Base-by-base conservation (phyloP, 179 eudicot species). In the Amaranthus tricolor region DNA sequence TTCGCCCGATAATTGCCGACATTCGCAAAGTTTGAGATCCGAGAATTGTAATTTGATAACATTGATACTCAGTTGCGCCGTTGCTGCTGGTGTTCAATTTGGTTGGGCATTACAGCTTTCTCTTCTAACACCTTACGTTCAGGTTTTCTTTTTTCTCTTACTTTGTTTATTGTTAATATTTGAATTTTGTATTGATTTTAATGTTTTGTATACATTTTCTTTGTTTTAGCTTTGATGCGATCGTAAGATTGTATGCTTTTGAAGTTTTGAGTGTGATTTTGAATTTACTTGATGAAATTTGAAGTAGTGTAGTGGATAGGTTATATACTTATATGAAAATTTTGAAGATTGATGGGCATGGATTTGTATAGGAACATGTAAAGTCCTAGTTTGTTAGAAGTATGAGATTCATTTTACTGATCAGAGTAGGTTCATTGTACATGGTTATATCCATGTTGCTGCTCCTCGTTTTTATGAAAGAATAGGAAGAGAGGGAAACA, bases 21-120 rank as follows among this genome's bases (percentile, higher is more conserved):
- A 52, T 67, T 50, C 48, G 56, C 56, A 19, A 1, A 51, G n/a
- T 65, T 72, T 45, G 16, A 68, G 75, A 77, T 77, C 84, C 60
- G 60, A 71, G 15, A 72, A 71, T 62, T n/a, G 55, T 12, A 76
- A 86, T 77, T 82, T 95, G 82, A 0, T 69, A 40, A 89, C 84
- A 51, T 81, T 95, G 86, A 82, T 95, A 49, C 87, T 92, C 9
- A 89, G 92, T 69, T 95, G 96, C 71, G 89, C 93, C 47, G 83
- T 95, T 48, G 97, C 97, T 9, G 97, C 97, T 11, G 99, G 99
- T 17, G 99, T 95, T 16, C 97, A 95, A 63, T 95, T 95, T 47
- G 97, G 97, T 3, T 95, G 97, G 97, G 99, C 99, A 2, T 79
- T 95, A 57, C 99, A 95, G 63, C 91, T 94, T 43, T 90, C 97